Evolutionary conservation across 805 yeast genomes (phyloP).

Genomic region (Kockiozyma suomiensis): DNA sequence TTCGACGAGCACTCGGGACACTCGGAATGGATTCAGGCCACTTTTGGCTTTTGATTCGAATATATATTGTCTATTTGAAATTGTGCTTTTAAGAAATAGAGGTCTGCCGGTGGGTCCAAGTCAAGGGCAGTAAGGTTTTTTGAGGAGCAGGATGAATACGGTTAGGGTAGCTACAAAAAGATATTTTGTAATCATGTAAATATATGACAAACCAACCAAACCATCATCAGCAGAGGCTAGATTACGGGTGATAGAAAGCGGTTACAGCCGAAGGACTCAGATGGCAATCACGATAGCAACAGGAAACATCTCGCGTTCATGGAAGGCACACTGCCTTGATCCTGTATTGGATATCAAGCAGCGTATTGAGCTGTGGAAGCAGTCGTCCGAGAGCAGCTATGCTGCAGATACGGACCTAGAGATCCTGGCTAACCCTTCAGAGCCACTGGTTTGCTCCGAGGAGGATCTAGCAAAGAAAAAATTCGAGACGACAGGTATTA

Average conservation of each 20-base stretch:
- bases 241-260: neutral
- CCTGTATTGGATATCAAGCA: slow-evolving; percentile 11
- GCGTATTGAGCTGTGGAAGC: slow-evolving; percentile 22
- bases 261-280: slow-evolving; percentile 6
- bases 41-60: too few relatives aligned
- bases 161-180: too few relatives aligned
- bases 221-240: neutral
- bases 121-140: too few relatives aligned
- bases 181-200: too few relatives aligned
- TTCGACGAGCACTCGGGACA: too few relatives aligned
- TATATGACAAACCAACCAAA: too few relatives aligned
- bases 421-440: slow-evolving; percentile 21
- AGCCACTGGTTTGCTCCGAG: slow-evolving; percentile 17
- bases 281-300: slow-evolving; percentile 29
- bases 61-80: too few relatives aligned
- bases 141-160: too few relatives aligned
- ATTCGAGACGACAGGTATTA: slow-evolving; percentile 26
- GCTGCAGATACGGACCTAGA: neutral
- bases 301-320: slow-evolving; percentile 28
- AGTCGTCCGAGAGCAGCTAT: neutral
- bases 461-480: slow-evolving; percentile 8
- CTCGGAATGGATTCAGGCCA: too few relatives aligned
- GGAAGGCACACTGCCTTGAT: slow-evolving; percentile 16
- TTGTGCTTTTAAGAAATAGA: too few relatives aligned
- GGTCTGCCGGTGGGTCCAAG: too few relatives aligned